A percentile compares a stretch with the other conserved stretches of the same genome.
Evolutionary conservation across 192 early-diverging fungal species (phyloP).

Genomic region (Coemansia sp.): DNA sequence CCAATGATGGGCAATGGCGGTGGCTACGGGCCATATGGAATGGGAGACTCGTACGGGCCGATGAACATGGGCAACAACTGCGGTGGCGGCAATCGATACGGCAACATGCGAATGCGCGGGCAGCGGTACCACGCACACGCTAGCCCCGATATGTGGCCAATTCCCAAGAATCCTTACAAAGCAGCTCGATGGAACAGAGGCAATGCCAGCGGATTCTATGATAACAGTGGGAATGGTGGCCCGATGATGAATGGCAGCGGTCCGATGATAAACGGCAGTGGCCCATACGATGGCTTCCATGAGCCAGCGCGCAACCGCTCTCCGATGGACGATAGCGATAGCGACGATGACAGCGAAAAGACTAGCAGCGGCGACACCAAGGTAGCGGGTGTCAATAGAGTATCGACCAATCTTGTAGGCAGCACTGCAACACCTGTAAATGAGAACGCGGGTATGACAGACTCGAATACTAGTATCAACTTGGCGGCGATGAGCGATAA

Average conservation of each 20-base stretch:
- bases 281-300: constrained; percentile 8
- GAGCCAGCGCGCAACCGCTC: constrained; percentile 30
- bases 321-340: constrained; percentile 14
- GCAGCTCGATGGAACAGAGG: constrained; percentile 19
- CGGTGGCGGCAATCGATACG: constrained; percentile 5
- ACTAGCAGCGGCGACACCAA: neutral
- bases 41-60: constrained; percentile 15
- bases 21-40: constrained; percentile 18
- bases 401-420: constrained; percentile 8
- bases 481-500: constrained; percentile 25
- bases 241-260: constrained; percentile 16
- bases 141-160: constrained; percentile 36
- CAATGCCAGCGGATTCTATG: constrained; percentile 17
- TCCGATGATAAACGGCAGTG: constrained; percentile 7
- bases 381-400: constrained; percentile 31
- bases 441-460: constrained; percentile 6
- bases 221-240: neutral
- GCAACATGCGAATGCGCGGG: constrained; percentile 27
- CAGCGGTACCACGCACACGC: constrained; percentile 42
- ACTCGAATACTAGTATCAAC: constrained; percentile 38
- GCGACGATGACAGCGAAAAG: constrained; percentile 9
- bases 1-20: constrained; percentile 13
- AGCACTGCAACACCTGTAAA: neutral
- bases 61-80: constrained; percentile 30
- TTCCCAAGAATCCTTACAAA: constrained; percentile 41